Percentiles rank a stretch among this genome's conserved stretches.
Evolutionary conservation across 2,329 filamentous ascomycete species (phyloP).

Genomic region (Bimuria novae-zelandiae): DNA sequence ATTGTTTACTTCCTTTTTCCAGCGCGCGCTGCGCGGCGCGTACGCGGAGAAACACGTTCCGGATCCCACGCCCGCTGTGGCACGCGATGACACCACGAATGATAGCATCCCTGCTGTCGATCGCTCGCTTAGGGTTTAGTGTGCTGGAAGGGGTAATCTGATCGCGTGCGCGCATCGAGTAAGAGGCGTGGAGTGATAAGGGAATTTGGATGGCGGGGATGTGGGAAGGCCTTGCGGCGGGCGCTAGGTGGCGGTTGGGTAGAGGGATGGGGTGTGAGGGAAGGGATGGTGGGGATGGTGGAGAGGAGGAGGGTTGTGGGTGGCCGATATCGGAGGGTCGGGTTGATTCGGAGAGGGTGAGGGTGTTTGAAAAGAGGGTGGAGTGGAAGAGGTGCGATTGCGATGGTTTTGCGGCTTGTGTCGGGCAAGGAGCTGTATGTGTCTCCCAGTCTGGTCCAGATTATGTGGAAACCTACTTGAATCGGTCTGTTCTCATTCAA

Average conservation of each 20-base stretch:
- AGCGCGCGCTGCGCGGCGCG: too few relatives aligned
- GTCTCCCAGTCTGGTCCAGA: too few relatives aligned
- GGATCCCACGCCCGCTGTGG: not conserved
- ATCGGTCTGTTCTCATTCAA: too few relatives aligned
- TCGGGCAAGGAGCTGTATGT: too few relatives aligned
- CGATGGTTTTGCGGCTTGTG: too few relatives aligned
- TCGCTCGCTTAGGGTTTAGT: not conserved
- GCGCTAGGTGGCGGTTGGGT: not conserved
- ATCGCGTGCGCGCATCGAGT: constrained; percentile 12
- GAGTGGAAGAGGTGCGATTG: too few relatives aligned
- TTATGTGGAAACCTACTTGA: too few relatives aligned
- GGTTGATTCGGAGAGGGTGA: not conserved
- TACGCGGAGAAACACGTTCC: not conserved
- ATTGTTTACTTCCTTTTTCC: too few relatives aligned
- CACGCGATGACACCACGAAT: constrained; percentile 9
- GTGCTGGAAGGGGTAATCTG: constrained; percentile 1
- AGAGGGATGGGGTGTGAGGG: too few relatives aligned
- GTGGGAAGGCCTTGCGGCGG: not conserved
- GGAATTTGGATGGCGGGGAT: too few relatives aligned
- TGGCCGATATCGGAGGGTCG: constrained; percentile 5
- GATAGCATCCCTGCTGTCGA: not conserved
- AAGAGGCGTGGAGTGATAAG: too few relatives aligned
- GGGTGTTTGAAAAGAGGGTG: not conserved
- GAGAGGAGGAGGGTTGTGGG: not conserved
- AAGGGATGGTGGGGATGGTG: too few relatives aligned